Evolutionary conservation across 2,329 filamentous ascomycete genomes (phyloP), one percentile per base, ranked within the genome.

Genomic region (Metarhizium rileyi): DNA sequence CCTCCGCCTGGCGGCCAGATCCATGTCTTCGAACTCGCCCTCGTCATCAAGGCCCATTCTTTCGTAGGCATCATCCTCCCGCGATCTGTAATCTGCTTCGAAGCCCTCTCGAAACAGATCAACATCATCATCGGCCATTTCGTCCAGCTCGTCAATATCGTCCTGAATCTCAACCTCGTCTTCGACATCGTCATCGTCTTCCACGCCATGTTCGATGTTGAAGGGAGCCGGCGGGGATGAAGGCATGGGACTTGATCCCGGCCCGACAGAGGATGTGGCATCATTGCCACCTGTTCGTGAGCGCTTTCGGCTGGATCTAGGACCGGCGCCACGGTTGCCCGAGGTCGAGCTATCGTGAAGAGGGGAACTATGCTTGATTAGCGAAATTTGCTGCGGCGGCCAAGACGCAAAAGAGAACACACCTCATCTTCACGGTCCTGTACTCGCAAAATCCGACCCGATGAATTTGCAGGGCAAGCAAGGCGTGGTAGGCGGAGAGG

Each of bases 341-440:
- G 90, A 90, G 53, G 84, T 82, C 75, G 87, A 85, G 70, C 83
- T 89, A 59, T 83, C 77, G 67, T 85, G 83, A 53, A 94, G 77
- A 65, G 90, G 90, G 66, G 89, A 94, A 74, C 87, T 94, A 55
- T 60, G 38, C 57, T 22, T n/a, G 48, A 12, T 25, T 42, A 42
- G 38, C 25, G 6, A 20, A 25, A 14, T 25, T 6, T 25, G 30
- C 16, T 16, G 27, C 14, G 8, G 36, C 14, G 30, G n/a, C 4
- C 10, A 36, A n/a, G 9, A 20, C 18, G 6, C 4, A 14, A 36
- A 16, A 44, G 12, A 48, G 33, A 38, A 28, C 47, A 41, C 51
- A 66, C 62, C 56, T 62, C 58, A 60, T 61, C 22, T 35, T 36
- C 36, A 47, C 30, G 18, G 44, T 48, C 26, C 12, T 36, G 25